Evolutionary conservation across 768 basidiomycete genomes (phyloP), one percentile per base, ranked within the genome.

Genomic region (Ramaria sp.): DNA sequence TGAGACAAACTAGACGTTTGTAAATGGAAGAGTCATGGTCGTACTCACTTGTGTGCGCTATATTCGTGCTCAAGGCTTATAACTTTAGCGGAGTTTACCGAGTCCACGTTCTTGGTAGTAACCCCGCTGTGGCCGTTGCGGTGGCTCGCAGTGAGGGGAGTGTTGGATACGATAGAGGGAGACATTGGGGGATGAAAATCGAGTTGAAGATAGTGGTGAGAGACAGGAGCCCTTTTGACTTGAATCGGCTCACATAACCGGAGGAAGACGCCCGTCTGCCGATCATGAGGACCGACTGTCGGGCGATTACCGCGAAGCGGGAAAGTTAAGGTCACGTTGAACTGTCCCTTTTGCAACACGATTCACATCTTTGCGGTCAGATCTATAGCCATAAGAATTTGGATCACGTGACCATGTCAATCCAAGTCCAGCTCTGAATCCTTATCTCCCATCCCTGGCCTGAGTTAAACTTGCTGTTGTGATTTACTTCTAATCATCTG

Each of bases 1-100:
- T 52, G 20, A 38, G 27, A 42, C 37, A 52, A 36, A 50, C 51
- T 9, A 3, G 27, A 42, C 18, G 48, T 41, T 41, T 52, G 39
- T 15, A n/a, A 42, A 41, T 34, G 22, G 25, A 52, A 18, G 22
- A 42, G 22, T 22, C 13, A 32, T 24, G 54, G 34, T 43, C 47
- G 42, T 45, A 77, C 85, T 77, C 68, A 92, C 91, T 93, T 93
- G 76, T 93, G 90, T 52, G 90, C 90, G 28, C 84, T 83, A 62
- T 84, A 76, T 63, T 85, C 76, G 61, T 90, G 79, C 67, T 97
- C 93, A 60, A 92, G 74, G 43, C 73, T 72, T 59, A 97, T 88
- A 43, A 92, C 76, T 38, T 85, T 77, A 43, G 76, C 75, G n/a
- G 85, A 84, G 10, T 77, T 72, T 22, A 82, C 42, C 43, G 44